Evolutionary conservation across 805 yeast genomes (phyloP).

Genomic region (Candida cerambycidarum): DNA sequence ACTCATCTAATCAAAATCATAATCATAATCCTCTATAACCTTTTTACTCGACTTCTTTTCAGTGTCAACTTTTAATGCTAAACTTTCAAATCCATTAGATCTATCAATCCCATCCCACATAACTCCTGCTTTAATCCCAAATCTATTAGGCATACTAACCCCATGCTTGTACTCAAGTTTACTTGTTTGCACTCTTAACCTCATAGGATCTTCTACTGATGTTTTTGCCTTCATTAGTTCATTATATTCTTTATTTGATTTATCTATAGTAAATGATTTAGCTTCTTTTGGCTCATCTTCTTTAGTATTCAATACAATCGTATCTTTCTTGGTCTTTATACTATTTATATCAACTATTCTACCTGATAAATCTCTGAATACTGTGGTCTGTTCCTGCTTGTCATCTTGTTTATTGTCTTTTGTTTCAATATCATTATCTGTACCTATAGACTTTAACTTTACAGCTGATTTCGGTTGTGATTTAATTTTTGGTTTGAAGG

Average conservation of each 20-base stretch:
- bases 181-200: background rate
- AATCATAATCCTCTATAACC: slow-evolving; percentile 24
- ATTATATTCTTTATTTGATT: slow-evolving; percentile 14
- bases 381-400: slow-evolving; percentile 28
- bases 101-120: slow-evolving; percentile 89
- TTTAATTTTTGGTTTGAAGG: background rate
- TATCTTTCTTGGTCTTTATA: slow-evolving; percentile 6
- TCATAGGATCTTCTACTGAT: slow-evolving; percentile 15
- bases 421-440: slow-evolving; percentile 22
- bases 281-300: background rate
- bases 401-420: slow-evolving; percentile 12
- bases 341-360: slow-evolving; percentile 43
- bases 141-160: slow-evolving; percentile 65
- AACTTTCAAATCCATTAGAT: slow-evolving; percentile 80
- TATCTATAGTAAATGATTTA: slow-evolving; percentile 14
- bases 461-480: background rate
- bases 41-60: slow-evolving; percentile 26
- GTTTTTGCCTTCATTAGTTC: slow-evolving; percentile 10
- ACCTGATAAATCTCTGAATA: slow-evolving; percentile 65
- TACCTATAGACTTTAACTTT: background rate
- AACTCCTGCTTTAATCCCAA: slow-evolving; percentile 72
- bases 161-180: slow-evolving; percentile 28
- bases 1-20: slow-evolving; percentile 17
- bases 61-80: slow-evolving; percentile 47
- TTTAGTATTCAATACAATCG: background rate